Evolutionary conservation across 1,284 basidiomycete genomes (phyloP), one percentile per base, ranked within the genome.

Genomic region (Sanghuangporus weigelae): DNA sequence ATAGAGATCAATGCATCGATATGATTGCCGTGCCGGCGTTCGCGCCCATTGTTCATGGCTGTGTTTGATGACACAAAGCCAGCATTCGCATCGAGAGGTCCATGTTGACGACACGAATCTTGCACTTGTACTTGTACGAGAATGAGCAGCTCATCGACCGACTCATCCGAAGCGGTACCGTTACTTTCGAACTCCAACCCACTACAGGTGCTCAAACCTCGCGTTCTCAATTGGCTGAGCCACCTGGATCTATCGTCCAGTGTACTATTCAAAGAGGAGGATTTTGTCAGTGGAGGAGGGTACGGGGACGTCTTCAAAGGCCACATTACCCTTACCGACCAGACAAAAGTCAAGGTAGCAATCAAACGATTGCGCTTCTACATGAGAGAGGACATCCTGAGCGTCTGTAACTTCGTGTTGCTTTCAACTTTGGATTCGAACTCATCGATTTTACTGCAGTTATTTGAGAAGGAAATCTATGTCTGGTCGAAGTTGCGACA

Each of bases 401-500:
- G n/a, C 23, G 53, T 55, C 11, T 38, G 53, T 31, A 10, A 3
- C 6, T 44, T 7, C 42, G 12, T 14, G 12, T 44, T 2, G 4
- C 42, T 44, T n/a, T 3, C 2, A n/a, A 44, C 11, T 8, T 3
- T 7, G 26, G 26, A 5, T 31, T n/a, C n/a, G 0, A n/a, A 44
- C 12, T n/a, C 2, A 44, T 14, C 42, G n/a, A 2, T 44, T 14
- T n/a, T 44, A 2, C 7, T 44, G 12, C 42, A 44, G 42, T 5
- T 44, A 14, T 44, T 44, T 5, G 42, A 44, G 42, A 44, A 44
- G 42, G 42, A 44, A 7, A 44, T 44, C 11, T 44, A 44, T 44
- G 12, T 64, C 35, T 64, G 63, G 63, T 56, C 63, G 11, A 61
- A 56, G 38, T 50, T 64, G 21, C 4, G 46, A 26, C 55, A 64